These are phyloP conservation scores for Agaricus blazei DNA, from an alignment of 768 basidiomycete species.

Conservation along the genomic window DNA sequence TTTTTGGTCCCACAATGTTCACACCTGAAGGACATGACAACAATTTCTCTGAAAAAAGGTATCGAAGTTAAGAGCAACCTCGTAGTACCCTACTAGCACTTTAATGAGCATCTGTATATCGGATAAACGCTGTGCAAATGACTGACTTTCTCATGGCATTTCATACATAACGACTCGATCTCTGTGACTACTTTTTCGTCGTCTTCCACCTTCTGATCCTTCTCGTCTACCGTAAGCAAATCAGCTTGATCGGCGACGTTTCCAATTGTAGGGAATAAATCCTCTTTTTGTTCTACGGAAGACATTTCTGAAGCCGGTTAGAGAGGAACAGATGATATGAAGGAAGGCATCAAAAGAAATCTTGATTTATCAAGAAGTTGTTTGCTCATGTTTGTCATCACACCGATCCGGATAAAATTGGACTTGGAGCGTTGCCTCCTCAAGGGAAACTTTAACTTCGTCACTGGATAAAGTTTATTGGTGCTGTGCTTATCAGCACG, in stretches of 20 bases:
- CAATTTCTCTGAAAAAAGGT: constrained; percentile 91
- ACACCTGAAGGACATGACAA: constrained; percentile 95
- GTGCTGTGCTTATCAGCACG: no score
- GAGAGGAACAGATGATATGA: background rate
- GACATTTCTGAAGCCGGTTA: background rate
- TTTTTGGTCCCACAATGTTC: constrained; percentile 87
- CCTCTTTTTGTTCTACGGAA: constrained; percentile 6
- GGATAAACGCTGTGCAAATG: background rate
- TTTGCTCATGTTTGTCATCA: constrained; percentile 2
- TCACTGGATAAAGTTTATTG: no score
- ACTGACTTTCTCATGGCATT: constrained; percentile 83
- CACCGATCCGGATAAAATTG: background rate
- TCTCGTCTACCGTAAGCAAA: constrained; percentile 10
- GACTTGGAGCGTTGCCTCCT: no score
- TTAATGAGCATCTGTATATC: constrained; percentile 15
- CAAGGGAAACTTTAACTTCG: no score
- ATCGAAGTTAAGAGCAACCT: constrained; percentile 88
- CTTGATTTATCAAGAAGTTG: background rate
- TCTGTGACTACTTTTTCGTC: constrained; percentile 73
- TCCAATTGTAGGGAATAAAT: constrained; percentile 58
- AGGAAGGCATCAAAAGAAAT: background rate
- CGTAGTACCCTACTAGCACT: constrained; percentile 68
- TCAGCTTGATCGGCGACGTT: constrained; percentile 48
- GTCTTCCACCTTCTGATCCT: constrained; percentile 22
- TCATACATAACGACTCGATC: constrained; percentile 92